Conservation (phyloP, 495 filamentous ascomycete genomes). For the Aspergillus indologenus region DNA sequence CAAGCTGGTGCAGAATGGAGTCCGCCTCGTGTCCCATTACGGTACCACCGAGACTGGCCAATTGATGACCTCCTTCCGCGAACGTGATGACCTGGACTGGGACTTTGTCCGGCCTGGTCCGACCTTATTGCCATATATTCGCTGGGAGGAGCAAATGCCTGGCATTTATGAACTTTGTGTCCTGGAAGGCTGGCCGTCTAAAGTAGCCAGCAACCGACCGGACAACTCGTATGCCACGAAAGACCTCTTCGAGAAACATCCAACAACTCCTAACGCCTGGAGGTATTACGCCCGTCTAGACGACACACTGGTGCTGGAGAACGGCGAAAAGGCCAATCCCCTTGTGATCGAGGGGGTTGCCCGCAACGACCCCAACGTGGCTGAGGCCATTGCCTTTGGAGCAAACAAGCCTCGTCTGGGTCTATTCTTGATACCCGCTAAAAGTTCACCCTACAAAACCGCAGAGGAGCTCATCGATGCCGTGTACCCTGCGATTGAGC, state of each 20-base stretch:
- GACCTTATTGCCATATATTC: conserved; percentile 29
- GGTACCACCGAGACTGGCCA: conserved; percentile 51
- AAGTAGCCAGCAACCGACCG: conserved; percentile 52
- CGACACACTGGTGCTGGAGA: conserved; percentile 55
- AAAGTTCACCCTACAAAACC: conserved; percentile 18
- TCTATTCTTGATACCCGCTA: conserved; percentile 42
- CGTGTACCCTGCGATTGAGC: conserved; percentile 43
- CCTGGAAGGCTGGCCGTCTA: conserved; percentile 57
- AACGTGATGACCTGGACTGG: conserved; percentile 53
- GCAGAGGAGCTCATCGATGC: conserved; percentile 41
- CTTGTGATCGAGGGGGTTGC: conserved; percentile 49
- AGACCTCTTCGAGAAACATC: conserved; percentile 55
- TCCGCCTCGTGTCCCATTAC: conserved; percentile 50
- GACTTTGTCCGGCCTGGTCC: conserved; percentile 52
- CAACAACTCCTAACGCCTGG: conserved; percentile 48
- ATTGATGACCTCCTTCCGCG: conserved; percentile 48
- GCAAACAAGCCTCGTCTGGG: conserved; percentile 26
- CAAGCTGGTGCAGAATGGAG: conserved; percentile 45
- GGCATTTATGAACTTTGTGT: conserved; percentile 56
- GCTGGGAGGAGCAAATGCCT: conserved; percentile 49
- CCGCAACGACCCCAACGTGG: conserved; percentile 24
- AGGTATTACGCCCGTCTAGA: conserved; percentile 55
- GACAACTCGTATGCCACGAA: conserved; percentile 57
- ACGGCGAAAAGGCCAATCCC: conserved; percentile 64
- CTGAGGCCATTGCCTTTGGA: conserved; percentile 34